Percentiles rank a stretch among this genome's conserved stretches.
Conservation (phyloP, 1,139 yeast species). For the Pichia sp. region DNA sequence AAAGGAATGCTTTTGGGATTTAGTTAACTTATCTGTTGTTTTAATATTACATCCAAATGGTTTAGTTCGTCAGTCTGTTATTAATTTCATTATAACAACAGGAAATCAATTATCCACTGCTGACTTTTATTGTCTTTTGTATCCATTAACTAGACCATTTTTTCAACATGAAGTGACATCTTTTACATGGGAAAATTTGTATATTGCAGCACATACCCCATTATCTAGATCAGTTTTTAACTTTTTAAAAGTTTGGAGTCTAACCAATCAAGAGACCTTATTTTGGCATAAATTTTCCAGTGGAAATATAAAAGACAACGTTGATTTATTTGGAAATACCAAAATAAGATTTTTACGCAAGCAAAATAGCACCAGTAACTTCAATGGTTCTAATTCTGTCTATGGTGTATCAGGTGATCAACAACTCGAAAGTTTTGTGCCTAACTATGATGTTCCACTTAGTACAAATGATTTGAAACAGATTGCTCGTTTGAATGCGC, state of each 20-base stretch:
- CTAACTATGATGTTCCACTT: slow-evolving; percentile 36
- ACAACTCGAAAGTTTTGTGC: slow-evolving; percentile 32
- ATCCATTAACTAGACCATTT: slow-evolving; percentile 75
- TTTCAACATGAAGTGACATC: slow-evolving; percentile 69
- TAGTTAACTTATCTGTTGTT: slow-evolving; percentile 42
- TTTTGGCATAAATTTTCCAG: slow-evolving; percentile 64
- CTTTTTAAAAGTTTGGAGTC: slow-evolving; percentile 66
- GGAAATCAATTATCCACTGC: slow-evolving; percentile 63
- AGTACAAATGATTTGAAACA: slow-evolving; percentile 70
- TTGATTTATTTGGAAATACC: slow-evolving; percentile 41
- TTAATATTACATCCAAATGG: slow-evolving; percentile 78
- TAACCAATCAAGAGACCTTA: slow-evolving; percentile 55
- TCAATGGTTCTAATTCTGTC: slow-evolving; percentile 13
- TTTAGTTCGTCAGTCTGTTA: slow-evolving; percentile 71
- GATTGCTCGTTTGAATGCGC: slow-evolving; percentile 59
- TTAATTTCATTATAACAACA: slow-evolving; percentile 56
- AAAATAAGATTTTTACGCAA: slow-evolving; percentile 35
- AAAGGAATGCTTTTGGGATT: slow-evolving; percentile 44
- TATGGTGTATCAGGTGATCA: slow-evolving; percentile 18
- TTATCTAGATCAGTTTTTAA: slow-evolving; percentile 62
- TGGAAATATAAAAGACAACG: slow-evolving; percentile 20
- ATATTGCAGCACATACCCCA: slow-evolving; percentile 61
- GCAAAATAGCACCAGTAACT: slow-evolving; percentile 14
- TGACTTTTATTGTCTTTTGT: slow-evolving; percentile 73
- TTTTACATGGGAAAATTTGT: slow-evolving; percentile 58